Percentiles rank a stretch among this genome's conserved stretches.
Conservation (phyloP, 441 rosid genomes). For the Gossypium lobatum region DNA sequence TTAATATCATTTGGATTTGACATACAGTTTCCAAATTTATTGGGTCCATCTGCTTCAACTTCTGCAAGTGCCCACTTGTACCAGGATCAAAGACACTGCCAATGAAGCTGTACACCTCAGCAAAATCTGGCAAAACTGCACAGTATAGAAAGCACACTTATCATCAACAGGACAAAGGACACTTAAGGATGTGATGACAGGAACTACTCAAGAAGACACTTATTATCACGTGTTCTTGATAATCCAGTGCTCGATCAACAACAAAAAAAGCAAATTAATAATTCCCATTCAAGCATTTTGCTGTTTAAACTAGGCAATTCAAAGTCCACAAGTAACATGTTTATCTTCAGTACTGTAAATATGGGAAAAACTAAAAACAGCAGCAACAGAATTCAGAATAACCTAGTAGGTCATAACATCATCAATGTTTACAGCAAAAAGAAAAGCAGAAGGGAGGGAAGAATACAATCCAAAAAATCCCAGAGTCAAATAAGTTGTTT, state of each 20-base stretch:
- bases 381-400: neutral
- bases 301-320: neutral
- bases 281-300: neutral
- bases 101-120: constrained; percentile 87
- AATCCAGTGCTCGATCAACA: neutral
- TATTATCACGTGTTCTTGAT: neutral
- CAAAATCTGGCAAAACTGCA: constrained; percentile 89
- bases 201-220: neutral
- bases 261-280: neutral
- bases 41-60: constrained; percentile 88
- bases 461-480: neutral
- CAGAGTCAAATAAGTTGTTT: neutral
- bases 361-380: neutral
- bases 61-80: constrained; percentile 61
- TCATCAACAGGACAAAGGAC: neutral
- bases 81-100: constrained; percentile 90
- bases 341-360: neutral
- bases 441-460: neutral
- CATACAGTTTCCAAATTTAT: constrained; percentile 82
- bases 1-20: constrained; percentile 3
- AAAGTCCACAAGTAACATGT: neutral
- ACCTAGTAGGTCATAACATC: neutral
- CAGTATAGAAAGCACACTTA: constrained; percentile 12
- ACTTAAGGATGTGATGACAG: neutral
- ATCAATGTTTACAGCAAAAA: too few species aligned